Conservation (phyloP, 257 asterid species). For the Plantago major region DNA sequence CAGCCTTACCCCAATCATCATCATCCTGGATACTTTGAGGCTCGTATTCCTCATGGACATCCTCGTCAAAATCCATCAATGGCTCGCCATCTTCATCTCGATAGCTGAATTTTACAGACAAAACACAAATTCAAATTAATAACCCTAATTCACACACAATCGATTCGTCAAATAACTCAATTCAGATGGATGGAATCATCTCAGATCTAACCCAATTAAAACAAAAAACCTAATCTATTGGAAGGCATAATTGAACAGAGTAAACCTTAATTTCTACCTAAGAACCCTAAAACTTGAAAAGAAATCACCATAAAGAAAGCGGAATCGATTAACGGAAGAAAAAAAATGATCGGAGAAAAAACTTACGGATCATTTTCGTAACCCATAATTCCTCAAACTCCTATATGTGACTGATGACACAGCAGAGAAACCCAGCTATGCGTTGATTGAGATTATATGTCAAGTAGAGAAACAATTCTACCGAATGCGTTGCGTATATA, state of each 20-base stretch:
- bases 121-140: conserved; percentile 6
- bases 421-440: not conserved
- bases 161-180: too few relatives aligned
- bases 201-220: not conserved
- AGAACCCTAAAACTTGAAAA: conserved; percentile 10
- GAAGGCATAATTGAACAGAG: conserved; percentile 3
- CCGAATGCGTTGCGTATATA: too few relatives aligned
- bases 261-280: not conserved
- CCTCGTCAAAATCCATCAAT: conserved; percentile 78
- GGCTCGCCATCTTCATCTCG: conserved; percentile 95
- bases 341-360: not conserved
- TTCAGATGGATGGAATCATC: too few relatives aligned
- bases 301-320: not conserved
- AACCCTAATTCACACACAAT: conserved; percentile 24
- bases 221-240: not conserved
- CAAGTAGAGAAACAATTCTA: too few relatives aligned
- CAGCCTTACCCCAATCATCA: conserved; percentile 35
- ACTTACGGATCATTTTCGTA: conserved; percentile 48
- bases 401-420: not conserved
- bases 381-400: conserved; percentile 25
- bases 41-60: conserved; percentile 49
- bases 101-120: conserved; percentile 42
- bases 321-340: not conserved
- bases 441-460: too few relatives aligned
- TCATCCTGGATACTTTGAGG: conserved; percentile 45